Base-by-base conservation (phyloP, 2,329 filamentous ascomycete species). In the Exserohilum rostratum region DNA sequence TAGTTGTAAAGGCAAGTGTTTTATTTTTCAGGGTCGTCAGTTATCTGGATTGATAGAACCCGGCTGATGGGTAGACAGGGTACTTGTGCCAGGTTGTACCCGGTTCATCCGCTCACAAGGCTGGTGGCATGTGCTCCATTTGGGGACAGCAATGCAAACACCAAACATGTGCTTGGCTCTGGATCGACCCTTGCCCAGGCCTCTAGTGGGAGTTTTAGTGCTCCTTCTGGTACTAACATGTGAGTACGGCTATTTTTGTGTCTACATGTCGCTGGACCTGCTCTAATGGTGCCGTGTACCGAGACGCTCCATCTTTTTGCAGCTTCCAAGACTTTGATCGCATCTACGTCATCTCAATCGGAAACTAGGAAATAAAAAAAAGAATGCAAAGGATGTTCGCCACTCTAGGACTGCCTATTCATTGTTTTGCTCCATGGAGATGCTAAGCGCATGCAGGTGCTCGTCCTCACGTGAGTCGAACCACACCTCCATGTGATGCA, bases 51-150 rank as follows among this genome's bases (percentile, higher is more conserved):
- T n/a, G n/a, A n/a, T n/a, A n/a, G n/a, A n/a, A n/a, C n/a, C 5
- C 33, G 29, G 39, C 22, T 38, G 48, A 22, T 38, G 3, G 35
- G 45, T 31, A 43, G 39, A 5, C 15, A 25, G 20, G 11, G 30
- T 3, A 17, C 18, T 4, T 52, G 34, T 35, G n/a, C 45, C 35
- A 25, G 33, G 27, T 20, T 13, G 18, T 34, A 40, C 27, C 25
- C 43, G 43, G 43, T 20, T 49, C 13, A 9, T 48, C 22, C 30
- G 50, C 46, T 44, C 18, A 29, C 48, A 53, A 31, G 27, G 50
- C 50, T 40, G 45, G 50, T 15, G 18, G 9, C 38, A 20, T 31
- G 33, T 30, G 37, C 46, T 33, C 12, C 18, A 31, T 17, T 44
- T 38, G 22, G 6, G 30, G 20, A 25, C 17, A 48, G 44, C n/a